These are phyloP conservation scores for Candida montana DNA, from an alignment of 805 yeast genomes.

Conservation along the genomic window DNA sequence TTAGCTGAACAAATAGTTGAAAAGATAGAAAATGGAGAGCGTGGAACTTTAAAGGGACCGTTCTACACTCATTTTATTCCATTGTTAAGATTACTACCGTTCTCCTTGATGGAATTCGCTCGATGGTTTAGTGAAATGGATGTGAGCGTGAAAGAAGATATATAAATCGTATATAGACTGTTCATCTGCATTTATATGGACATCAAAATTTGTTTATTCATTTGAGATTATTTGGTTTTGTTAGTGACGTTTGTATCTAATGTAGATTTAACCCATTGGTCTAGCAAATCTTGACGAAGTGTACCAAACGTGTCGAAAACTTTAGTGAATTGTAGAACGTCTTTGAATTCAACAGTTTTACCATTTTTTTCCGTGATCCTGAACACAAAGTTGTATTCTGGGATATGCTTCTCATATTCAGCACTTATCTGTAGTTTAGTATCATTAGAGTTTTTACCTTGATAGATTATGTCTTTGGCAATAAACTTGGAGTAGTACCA, in stretches of 20 bases:
- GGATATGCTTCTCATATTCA: slow-evolving; percentile 35
- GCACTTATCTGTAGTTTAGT: slow-evolving; percentile 28
- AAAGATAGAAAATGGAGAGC: slow-evolving; percentile 53
- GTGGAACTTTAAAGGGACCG: slow-evolving; percentile 70
- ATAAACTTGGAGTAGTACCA: slow-evolving; percentile 32
- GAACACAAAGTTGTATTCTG: slow-evolving; percentile 39
- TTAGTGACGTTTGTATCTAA: slow-evolving; percentile 10
- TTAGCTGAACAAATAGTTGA: slow-evolving; percentile 54
- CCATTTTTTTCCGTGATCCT: slow-evolving; percentile 20
- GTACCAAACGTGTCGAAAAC: slow-evolving; percentile 38
- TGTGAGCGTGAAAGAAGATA: slow-evolving; percentile 16
- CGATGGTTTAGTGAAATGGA: slow-evolving; percentile 69
- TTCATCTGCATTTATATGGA: too few species aligned
- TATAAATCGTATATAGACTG: not conserved
- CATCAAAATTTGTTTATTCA: not conserved
- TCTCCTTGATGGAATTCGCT: slow-evolving; percentile 36
- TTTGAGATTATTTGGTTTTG: slow-evolving; percentile 1
- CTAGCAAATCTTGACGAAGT: slow-evolving; percentile 36
- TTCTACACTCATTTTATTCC: slow-evolving; percentile 71
- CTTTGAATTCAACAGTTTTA: slow-evolving; percentile 13
- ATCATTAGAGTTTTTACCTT: slow-evolving; percentile 32
- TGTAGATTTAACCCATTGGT: slow-evolving; percentile 33
- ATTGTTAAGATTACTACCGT: slow-evolving; percentile 61
- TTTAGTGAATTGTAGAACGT: slow-evolving; percentile 26
- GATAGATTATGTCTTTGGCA: slow-evolving; percentile 40